A percentile compares a stretch with the other conserved stretches of the same genome.
phyloP scores from a whole-genome alignment of 805 yeast genomes.

The Saccharomycopsis sp. region DNA sequence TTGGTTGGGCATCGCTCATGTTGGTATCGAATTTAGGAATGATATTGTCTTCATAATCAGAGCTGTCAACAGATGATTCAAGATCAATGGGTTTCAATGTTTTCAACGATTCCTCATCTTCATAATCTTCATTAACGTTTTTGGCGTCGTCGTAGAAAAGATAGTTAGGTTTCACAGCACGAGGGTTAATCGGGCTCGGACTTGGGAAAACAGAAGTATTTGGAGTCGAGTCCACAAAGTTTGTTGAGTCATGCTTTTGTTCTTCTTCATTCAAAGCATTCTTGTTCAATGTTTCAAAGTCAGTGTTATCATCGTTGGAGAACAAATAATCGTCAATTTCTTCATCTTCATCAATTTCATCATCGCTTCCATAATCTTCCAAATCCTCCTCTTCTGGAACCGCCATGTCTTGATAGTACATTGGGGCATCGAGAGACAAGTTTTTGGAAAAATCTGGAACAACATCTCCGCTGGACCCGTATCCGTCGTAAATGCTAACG shows the following conservation, averaged over 20 bases:
- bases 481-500: no score
- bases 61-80: conserved; percentile 2
- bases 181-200: conserved; percentile 4
- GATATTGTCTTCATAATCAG: conserved; percentile 13
- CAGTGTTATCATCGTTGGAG: conserved; percentile 9
- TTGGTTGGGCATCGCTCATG: conserved; percentile 1
- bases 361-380: conserved; percentile 19
- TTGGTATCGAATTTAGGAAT: conserved; percentile 8
- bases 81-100: conserved; percentile 10
- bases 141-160: no score
- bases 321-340: conserved; percentile 14
- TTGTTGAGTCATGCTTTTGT: not conserved
- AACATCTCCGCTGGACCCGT: no score
- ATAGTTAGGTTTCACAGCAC: not conserved
- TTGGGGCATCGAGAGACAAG: no score
- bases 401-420: conserved; percentile 6
- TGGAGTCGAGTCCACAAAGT: no score
- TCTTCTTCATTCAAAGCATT: conserved; percentile 1
- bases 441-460: no score
- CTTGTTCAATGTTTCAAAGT: not conserved
- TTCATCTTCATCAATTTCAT: conserved; percentile 7
- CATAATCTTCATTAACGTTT: conserved; percentile 9
- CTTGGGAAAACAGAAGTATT: conserved; percentile 11
- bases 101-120: conserved; percentile 2
- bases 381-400: conserved; percentile 20